These are phyloP conservation scores for Neofusicoccum parvum DNA, from an alignment of 2,329 filamentous ascomycete species.

Conservation along the genomic window DNA sequence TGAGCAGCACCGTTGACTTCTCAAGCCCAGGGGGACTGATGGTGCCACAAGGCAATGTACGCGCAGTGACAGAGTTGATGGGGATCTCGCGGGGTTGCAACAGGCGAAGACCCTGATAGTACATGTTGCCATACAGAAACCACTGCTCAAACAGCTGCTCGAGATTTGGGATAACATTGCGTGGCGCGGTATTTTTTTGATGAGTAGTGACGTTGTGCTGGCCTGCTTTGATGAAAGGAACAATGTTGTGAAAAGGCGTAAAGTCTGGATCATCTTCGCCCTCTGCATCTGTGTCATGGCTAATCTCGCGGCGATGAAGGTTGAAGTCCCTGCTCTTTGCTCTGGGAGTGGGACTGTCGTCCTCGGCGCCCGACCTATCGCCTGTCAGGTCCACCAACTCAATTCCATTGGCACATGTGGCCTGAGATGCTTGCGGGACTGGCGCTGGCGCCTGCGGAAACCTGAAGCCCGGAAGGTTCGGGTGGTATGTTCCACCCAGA, in stretches of 20 bases:
- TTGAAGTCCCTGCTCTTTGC: not conserved
- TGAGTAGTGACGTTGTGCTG: too few species aligned
- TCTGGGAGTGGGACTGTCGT: not conserved
- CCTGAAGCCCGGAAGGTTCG: not conserved
- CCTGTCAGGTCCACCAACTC: too few species aligned
- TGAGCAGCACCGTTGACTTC: not conserved
- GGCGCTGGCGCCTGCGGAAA: not conserved
- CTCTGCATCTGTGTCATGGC: not conserved
- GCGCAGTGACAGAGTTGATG: not conserved
- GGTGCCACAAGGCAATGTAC: not conserved
- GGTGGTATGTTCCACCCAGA: not conserved
- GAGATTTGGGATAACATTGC: not conserved
- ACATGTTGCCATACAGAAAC: not conserved
- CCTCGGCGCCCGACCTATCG: too few species aligned
- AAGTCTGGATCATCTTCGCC: not conserved
- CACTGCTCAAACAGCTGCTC: not conserved
- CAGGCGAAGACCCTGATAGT: not conserved
- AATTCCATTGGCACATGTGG: too few species aligned
- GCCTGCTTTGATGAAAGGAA: not conserved
- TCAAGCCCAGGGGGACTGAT: not conserved
- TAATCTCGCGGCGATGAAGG: not conserved
- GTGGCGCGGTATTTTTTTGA: too few species aligned
- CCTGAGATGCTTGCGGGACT: not conserved
- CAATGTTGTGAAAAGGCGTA: not conserved
- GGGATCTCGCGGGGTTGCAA: not conserved